Conservation (phyloP, 1,139 yeast species). For the Suhomyces choctaworum region DNA sequence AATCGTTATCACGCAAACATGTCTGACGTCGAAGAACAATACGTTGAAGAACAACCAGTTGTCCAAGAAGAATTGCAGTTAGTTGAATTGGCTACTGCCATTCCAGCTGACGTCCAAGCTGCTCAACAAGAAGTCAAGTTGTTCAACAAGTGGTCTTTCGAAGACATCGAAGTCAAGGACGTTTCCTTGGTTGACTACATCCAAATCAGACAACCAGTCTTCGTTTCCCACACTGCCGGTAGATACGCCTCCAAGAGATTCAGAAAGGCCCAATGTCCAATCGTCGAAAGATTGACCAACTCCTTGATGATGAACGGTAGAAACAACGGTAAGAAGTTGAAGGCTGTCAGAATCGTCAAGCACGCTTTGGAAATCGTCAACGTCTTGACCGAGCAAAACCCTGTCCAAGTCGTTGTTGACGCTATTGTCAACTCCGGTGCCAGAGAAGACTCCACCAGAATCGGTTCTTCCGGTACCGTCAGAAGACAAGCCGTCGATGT, state of each 20-base stretch:
- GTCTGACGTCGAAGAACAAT: slow-evolving; percentile 57
- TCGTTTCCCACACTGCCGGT: slow-evolving; percentile 99
- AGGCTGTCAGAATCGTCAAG: slow-evolving; percentile 99
- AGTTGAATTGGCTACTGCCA: slow-evolving; percentile 88
- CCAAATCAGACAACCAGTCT: slow-evolving; percentile 96
- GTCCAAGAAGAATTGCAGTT: slow-evolving; percentile 75
- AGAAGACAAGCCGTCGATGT: slow-evolving; percentile 99
- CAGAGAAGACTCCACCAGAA: slow-evolving; percentile 99
- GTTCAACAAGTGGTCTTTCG: slow-evolving; percentile 99
- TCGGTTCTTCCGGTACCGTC: slow-evolving; percentile 99
- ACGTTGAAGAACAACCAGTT: slow-evolving; percentile 61
- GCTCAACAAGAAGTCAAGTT: slow-evolving; percentile 96
- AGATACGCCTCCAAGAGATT: slow-evolving; percentile 99
- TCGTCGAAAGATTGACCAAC: slow-evolving; percentile 99
- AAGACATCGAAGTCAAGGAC: slow-evolving; percentile 96
- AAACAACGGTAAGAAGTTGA: slow-evolving; percentile 99
- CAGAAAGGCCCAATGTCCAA: slow-evolving; percentile 99
- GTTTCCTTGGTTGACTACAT: slow-evolving; percentile 97
- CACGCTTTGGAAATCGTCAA: slow-evolving; percentile 98
- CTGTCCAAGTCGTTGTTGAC: slow-evolving; percentile 98
- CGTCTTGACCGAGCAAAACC: slow-evolving; percentile 99
- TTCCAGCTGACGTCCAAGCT: slow-evolving; percentile 95
- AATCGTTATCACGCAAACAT: slow-evolving; percentile 25
- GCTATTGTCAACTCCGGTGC: slow-evolving; percentile 99
- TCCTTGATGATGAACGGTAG: slow-evolving; percentile 99